A percentile compares a stretch with the other conserved stretches of the same genome.
phyloP scores from a whole-genome alignment of 148 eudicot species.

The Polygonum maritimum region DNA sequence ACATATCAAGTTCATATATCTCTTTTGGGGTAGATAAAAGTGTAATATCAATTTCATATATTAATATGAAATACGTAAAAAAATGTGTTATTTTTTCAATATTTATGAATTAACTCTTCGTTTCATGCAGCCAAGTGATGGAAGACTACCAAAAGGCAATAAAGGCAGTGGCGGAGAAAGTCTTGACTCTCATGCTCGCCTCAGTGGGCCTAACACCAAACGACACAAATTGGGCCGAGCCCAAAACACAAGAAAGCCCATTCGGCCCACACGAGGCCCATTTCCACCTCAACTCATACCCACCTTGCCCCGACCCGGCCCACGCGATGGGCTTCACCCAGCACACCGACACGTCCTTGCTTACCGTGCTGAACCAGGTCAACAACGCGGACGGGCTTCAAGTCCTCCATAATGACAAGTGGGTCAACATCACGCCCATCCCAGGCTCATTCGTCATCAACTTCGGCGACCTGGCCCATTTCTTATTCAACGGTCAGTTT shows the following conservation, averaged over 20 bases:
- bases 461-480: constrained; percentile 26
- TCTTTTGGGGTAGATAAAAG: no score
- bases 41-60: no score
- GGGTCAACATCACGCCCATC: constrained; percentile 20
- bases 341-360: constrained; percentile 26
- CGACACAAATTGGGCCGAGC: constrained; percentile 18
- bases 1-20: no score
- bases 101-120: neutral
- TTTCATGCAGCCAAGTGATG: constrained; percentile 17
- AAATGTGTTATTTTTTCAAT: neutral
- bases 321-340: constrained; percentile 29
- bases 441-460: constrained; percentile 21
- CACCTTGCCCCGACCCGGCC: constrained; percentile 25
- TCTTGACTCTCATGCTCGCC: constrained; percentile 13
- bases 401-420: constrained; percentile 9
- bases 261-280: neutral
- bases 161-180: constrained; percentile 10
- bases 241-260: constrained; percentile 1
- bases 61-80: neutral
- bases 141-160: constrained; percentile 22
- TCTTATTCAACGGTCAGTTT: constrained; percentile 23
- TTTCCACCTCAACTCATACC: constrained; percentile 32
- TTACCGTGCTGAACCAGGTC: constrained; percentile 22
- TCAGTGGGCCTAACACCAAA: constrained; percentile 16
- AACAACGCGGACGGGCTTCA: constrained; percentile 24